phyloP scores from a whole-genome alignment of 2,329 filamentous ascomycete genomes.

The Microthyrium microscopicum region DNA sequence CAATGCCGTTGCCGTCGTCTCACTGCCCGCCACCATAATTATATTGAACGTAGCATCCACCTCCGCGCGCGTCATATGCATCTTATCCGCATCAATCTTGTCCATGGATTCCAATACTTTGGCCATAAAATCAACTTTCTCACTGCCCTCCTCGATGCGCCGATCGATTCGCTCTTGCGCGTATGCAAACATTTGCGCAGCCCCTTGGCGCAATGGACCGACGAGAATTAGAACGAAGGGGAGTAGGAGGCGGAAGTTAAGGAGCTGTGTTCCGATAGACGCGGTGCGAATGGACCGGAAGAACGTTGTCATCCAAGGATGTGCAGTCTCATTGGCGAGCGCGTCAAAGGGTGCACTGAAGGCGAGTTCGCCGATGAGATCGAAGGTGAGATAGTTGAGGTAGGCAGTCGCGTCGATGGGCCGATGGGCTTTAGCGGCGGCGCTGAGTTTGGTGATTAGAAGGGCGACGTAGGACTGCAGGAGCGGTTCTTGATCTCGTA shows the following conservation, averaged over 20 bases:
- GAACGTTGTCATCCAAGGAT: slow-evolving; percentile 19
- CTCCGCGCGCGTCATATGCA: slow-evolving; percentile 12
- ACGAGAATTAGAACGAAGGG: slow-evolving; percentile 12
- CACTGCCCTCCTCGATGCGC: slow-evolving; percentile 12
- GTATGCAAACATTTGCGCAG: neutral
- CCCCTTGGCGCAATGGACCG: neutral
- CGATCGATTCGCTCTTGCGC: slow-evolving; percentile 15
- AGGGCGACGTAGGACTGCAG: slow-evolving; percentile 18
- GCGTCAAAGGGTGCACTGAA: slow-evolving; percentile 19
- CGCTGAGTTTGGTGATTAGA: slow-evolving; percentile 15
- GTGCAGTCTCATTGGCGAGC: slow-evolving; percentile 15
- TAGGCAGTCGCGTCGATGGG: slow-evolving; percentile 10
- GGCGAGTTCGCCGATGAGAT: slow-evolving; percentile 15
- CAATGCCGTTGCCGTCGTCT: slow-evolving; percentile 5
- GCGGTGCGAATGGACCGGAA: slow-evolving; percentile 14
- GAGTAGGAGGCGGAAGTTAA: slow-evolving; percentile 13
- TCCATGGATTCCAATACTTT: slow-evolving; percentile 6
- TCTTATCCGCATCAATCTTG: slow-evolving; percentile 6
- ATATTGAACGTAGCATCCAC: slow-evolving; percentile 17
- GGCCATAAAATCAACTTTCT: slow-evolving; percentile 15
- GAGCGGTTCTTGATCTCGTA: slow-evolving; percentile 22
- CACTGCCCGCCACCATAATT: slow-evolving; percentile 5
- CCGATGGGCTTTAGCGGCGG: neutral
- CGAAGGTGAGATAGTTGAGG: slow-evolving; percentile 16
- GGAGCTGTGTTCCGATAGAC: slow-evolving; percentile 13